Evolutionary conservation across 331 rosid genomes (phyloP).

Genomic region (Ulmus americana): DNA sequence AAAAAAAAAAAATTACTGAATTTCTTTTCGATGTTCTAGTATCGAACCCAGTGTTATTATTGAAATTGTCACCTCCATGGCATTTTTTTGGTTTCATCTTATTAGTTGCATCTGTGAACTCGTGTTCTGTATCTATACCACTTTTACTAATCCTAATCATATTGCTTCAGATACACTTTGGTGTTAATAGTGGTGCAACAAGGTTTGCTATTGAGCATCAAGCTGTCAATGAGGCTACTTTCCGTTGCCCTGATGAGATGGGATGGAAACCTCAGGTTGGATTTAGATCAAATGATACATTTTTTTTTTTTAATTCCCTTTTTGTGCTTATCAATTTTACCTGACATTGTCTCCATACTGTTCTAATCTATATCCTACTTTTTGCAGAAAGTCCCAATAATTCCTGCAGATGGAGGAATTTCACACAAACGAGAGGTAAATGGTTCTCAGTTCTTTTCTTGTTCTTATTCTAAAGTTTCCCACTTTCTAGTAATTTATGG

Average conservation of each 20-base stretch:
- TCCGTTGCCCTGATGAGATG: constrained; percentile 92
- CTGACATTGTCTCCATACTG: constrained; percentile 16
- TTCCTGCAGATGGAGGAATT: constrained; percentile 65
- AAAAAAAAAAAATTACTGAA: not conserved
- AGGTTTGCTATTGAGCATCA: constrained; percentile 82
- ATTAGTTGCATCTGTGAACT: not conserved
- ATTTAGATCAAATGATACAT: not conserved
- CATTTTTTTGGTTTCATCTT: not conserved
- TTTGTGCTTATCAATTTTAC: constrained; percentile 4
- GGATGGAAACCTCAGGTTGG: constrained; percentile 96
- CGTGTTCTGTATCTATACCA: constrained; percentile 4
- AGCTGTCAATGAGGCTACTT: constrained; percentile 90
- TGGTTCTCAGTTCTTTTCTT: not conserved
- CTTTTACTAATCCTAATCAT: not conserved
- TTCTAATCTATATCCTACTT: constrained; percentile 19
- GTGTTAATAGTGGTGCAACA: constrained; percentile 93
- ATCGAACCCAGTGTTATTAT: not conserved
- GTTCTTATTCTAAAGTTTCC: not conserved
- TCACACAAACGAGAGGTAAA: constrained; percentile 53
- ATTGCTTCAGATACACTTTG: constrained; percentile 68
- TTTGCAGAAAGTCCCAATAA: constrained; percentile 76
- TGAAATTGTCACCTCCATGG: not conserved
- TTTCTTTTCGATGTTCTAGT: not conserved
- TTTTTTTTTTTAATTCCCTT: not conserved
- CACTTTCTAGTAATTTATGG: not conserved